phyloP scores from a whole-genome alignment of 2,329 filamentous ascomycete species.

The Pseudogymnoascus sp. region DNA sequence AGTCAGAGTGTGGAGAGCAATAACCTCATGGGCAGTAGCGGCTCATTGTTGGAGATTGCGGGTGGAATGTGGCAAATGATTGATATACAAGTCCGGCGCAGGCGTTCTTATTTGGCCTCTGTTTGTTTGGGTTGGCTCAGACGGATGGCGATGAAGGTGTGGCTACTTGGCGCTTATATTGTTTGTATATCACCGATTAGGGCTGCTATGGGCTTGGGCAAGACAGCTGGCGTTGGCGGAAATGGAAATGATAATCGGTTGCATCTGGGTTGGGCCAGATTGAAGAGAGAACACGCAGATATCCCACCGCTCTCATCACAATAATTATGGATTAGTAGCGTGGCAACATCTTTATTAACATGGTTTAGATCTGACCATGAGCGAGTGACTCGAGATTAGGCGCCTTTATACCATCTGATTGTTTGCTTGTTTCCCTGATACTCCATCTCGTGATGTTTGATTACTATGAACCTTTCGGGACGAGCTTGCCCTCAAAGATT shows the following conservation, averaged over 20 bases:
- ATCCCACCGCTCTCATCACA: background rate
- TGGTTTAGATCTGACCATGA: background rate
- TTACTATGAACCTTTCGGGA: background rate
- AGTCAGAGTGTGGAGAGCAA: background rate
- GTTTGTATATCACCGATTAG: conserved; percentile 8
- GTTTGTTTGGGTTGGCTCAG: conserved; percentile 4
- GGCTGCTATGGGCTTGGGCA: conserved; percentile 6
- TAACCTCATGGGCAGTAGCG: background rate
- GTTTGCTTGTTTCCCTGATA: background rate
- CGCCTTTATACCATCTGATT: conserved; percentile 7
- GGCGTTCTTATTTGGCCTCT: conserved; percentile 6
- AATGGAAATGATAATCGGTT: conserved; percentile 1
- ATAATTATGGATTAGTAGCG: conserved; percentile 7
- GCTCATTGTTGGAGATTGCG: background rate
- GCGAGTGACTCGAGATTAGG: background rate
- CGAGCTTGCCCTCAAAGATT: background rate
- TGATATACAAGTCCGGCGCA: conserved; percentile 2
- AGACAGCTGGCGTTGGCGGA: conserved; percentile 6
- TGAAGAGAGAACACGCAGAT: background rate
- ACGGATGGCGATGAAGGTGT: conserved; percentile 4
- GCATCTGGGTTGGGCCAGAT: background rate
- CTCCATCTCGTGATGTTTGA: background rate
- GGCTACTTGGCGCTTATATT: conserved; percentile 8
- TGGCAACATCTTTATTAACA: conserved; percentile 1
- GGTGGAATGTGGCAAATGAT: conserved; percentile 1